Evolutionary conservation across 208 protist genomes (phyloP).

Genomic region (Trypanosoma caninum): DNA sequence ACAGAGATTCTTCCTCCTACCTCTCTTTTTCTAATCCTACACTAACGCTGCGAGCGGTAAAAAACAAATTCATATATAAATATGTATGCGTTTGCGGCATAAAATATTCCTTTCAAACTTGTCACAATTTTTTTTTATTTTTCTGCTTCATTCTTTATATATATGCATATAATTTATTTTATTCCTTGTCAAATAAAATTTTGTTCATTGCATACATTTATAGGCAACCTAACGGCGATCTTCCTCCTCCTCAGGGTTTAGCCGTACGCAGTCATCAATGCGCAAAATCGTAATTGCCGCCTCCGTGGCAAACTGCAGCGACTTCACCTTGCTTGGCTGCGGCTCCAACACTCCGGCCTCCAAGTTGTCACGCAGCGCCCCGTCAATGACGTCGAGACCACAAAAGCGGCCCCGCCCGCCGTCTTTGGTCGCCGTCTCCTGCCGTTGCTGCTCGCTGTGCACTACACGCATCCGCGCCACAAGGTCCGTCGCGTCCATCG

Average conservation of each 20-base stretch:
- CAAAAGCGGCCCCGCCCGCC: conserved; percentile 51
- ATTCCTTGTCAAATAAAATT: too few relatives aligned
- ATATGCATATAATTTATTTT: too few relatives aligned
- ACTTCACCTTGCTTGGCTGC: conserved; percentile 98
- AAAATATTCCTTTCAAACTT: neutral
- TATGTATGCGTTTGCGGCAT: neutral
- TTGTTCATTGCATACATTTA: too few relatives aligned
- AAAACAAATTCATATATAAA: too few relatives aligned
- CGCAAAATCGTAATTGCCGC: conserved; percentile 99
- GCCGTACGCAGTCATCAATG: conserved; percentile 99
- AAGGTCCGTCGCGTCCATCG: conserved; percentile 98
- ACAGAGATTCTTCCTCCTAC: neutral
- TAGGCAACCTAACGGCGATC: conserved; percentile 26
- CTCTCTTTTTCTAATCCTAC: neutral
- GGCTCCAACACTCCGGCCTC: conserved; percentile 99
- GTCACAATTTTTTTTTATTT: neutral
- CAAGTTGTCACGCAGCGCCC: conserved; percentile 96
- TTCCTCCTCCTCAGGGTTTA: conserved; percentile 91
- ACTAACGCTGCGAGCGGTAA: neutral
- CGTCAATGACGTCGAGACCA: conserved; percentile 96
- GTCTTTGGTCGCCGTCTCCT: conserved; percentile 66
- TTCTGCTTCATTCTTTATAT: neutral
- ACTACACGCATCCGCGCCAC: conserved; percentile 96
- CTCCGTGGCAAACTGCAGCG: conserved; percentile 99
- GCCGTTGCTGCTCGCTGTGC: conserved; percentile 88